These are phyloP conservation scores for Pseudogymnoascus sp. DNA, from an alignment of 2,329 filamentous ascomycete species.

Conservation along the genomic window DNA sequence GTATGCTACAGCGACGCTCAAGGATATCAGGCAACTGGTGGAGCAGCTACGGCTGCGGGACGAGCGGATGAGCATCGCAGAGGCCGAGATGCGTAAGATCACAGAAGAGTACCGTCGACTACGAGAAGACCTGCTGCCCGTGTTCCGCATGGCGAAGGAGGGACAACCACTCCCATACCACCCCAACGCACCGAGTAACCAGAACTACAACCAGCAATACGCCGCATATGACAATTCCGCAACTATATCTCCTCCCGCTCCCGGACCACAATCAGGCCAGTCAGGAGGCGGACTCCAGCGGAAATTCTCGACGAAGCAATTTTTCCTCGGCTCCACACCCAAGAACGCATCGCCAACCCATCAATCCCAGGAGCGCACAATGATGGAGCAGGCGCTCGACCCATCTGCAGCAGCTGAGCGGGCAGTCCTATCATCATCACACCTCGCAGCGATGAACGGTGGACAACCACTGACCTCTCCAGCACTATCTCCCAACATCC, in stretches of 20 bases:
- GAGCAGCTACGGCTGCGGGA: slow-evolving; percentile 84
- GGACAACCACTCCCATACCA: slow-evolving; percentile 69
- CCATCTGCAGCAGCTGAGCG: slow-evolving; percentile 60
- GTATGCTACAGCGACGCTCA: slow-evolving; percentile 79
- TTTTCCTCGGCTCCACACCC: slow-evolving; percentile 61
- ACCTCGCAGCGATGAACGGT: slow-evolving; percentile 63
- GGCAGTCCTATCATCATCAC: slow-evolving; percentile 58
- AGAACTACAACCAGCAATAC: slow-evolving; percentile 20
- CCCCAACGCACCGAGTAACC: slow-evolving; percentile 16
- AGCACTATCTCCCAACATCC: slow-evolving; percentile 50
- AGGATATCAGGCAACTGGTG: slow-evolving; percentile 86
- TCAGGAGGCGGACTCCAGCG: slow-evolving; percentile 53
- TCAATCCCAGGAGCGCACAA: slow-evolving; percentile 57
- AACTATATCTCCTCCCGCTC: slow-evolving; percentile 47
- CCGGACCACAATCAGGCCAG: slow-evolving; percentile 45
- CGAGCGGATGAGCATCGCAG: slow-evolving; percentile 68
- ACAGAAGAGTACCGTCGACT: slow-evolving; percentile 83
- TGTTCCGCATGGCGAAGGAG: slow-evolving; percentile 85
- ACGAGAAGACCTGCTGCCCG: slow-evolving; percentile 83
- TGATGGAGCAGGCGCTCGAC: slow-evolving; percentile 58
- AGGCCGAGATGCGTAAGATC: slow-evolving; percentile 74
- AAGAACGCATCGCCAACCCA: slow-evolving; percentile 70
- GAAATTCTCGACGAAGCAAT: slow-evolving; percentile 68
- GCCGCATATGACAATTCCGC: slow-evolving; percentile 37
- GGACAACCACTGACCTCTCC: slow-evolving; percentile 46